phyloP scores from a whole-genome alignment of 495 filamentous ascomycete genomes.

The Hypoxylon lenormandii region DNA sequence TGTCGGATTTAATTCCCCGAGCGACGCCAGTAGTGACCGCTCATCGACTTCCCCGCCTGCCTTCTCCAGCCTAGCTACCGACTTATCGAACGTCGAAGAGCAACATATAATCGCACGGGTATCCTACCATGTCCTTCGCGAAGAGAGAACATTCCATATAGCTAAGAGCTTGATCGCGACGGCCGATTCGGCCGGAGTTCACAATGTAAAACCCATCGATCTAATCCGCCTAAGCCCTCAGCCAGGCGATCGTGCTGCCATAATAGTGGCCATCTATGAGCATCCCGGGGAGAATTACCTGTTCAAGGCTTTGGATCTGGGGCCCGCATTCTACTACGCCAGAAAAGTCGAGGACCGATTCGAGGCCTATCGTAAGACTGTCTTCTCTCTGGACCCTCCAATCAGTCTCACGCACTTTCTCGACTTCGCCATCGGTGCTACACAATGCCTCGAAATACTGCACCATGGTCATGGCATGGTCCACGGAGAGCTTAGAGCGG shows the following conservation, averaged over 20 bases:
- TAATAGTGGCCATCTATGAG: conserved; percentile 82
- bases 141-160: conserved; percentile 87
- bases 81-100: conserved; percentile 57
- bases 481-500: conserved; percentile 86
- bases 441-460: conserved; percentile 84
- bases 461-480: conserved; percentile 85
- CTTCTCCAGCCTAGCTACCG: conserved; percentile 43
- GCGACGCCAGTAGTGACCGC: conserved; percentile 57
- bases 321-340: conserved; percentile 75
- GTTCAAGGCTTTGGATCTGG: conserved; percentile 75
- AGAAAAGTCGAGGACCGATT: conserved; percentile 62
- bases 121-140: conserved; percentile 79
- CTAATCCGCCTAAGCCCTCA: conserved; percentile 73
- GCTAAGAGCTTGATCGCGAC: conserved; percentile 74
- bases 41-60: conserved; percentile 52
- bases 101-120: conserved; percentile 76
- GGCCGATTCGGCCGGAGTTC: conserved; percentile 76
- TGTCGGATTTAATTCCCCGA: conserved; percentile 44
- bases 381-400: conserved; percentile 64
- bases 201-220: conserved; percentile 80
- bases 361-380: conserved; percentile 53
- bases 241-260: conserved; percentile 70
- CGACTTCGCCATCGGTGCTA: conserved; percentile 87
- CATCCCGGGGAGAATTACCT: conserved; percentile 80
- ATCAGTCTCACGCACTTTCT: conserved; percentile 80